phyloP scores from a whole-genome alignment of 2,329 filamentous ascomycete genomes.

The Ceratocystis papillata region DNA sequence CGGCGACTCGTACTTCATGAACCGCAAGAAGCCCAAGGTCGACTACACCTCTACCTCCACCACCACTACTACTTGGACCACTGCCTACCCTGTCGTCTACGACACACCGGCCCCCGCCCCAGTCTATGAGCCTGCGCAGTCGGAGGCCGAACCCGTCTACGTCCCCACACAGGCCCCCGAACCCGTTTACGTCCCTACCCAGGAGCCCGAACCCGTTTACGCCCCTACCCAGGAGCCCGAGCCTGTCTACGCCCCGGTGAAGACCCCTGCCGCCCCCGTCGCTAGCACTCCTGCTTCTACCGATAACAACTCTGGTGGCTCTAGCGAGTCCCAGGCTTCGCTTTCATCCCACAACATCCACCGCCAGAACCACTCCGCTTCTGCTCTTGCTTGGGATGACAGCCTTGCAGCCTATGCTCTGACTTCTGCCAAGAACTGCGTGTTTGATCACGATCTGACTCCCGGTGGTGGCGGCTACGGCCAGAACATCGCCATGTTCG shows the following conservation, averaged over 20 bases:
- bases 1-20: slow-evolving; percentile 19
- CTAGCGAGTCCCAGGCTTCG: slow-evolving; percentile 32
- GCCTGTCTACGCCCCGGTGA: not conserved
- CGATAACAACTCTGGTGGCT: slow-evolving; percentile 25
- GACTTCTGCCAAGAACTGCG: slow-evolving; percentile 54
- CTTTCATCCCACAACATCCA: slow-evolving; percentile 74
- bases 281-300: slow-evolving; percentile 12
- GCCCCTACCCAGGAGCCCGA: slow-evolving; percentile 18
- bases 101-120: slow-evolving; percentile 25
- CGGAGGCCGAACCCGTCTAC: slow-evolving; percentile 22
- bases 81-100: slow-evolving; percentile 29
- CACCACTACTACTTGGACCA: slow-evolving; percentile 18
- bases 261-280: slow-evolving; percentile 14
- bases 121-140: slow-evolving; percentile 26
- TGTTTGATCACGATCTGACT: slow-evolving; percentile 62
- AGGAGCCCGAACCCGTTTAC: slow-evolving; percentile 4
- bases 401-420: slow-evolving; percentile 53
- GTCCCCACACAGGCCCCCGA: slow-evolving; percentile 12
- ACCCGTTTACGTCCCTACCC: slow-evolving; percentile 22
- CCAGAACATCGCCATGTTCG: slow-evolving; percentile 76
- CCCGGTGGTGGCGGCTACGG: slow-evolving; percentile 59
- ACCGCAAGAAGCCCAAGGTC: slow-evolving; percentile 18
- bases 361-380: slow-evolving; percentile 68
- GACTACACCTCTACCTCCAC: slow-evolving; percentile 21
- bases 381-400: slow-evolving; percentile 53